Percentiles rank a stretch among this genome's conserved stretches.
Evolutionary conservation across 805 yeast genomes (phyloP).

Genomic region (Barnettozyma vustinii): DNA sequence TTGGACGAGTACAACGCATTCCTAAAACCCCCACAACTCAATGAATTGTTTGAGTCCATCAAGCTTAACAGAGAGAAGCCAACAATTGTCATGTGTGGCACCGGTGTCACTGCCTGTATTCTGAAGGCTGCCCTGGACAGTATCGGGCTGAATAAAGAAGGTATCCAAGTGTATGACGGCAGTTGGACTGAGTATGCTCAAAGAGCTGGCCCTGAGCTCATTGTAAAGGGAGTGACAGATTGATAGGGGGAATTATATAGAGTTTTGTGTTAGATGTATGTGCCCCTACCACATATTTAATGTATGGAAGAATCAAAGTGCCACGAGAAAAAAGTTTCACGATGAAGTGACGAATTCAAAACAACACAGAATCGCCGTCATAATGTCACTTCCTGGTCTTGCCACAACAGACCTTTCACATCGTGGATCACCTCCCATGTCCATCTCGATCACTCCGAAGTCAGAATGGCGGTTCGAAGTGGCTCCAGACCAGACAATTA

Average conservation of each 20-base stretch:
- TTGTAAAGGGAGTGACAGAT: conserved; percentile 38
- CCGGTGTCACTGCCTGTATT: conserved; percentile 93
- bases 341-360: not conserved
- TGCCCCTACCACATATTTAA: not conserved
- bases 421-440: not conserved
- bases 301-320: not conserved
- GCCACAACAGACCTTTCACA: not conserved
- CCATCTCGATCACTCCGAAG: conserved; percentile 24
- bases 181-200: conserved; percentile 88
- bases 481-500: conserved; percentile 42
- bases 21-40: conserved; percentile 42
- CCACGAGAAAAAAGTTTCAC: not conserved
- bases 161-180: conserved; percentile 72
- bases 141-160: conserved; percentile 40
- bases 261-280: too few species aligned
- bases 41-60: conserved; percentile 37
- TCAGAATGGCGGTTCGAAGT: conserved; percentile 80
- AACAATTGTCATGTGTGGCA: conserved; percentile 86
- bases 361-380: not conserved
- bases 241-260: not conserved
- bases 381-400: conserved; percentile 10
- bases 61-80: conserved; percentile 45
- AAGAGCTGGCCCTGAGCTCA: conserved; percentile 53
- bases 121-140: conserved; percentile 67
- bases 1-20: conserved; percentile 44